Evolutionary conservation across 2,329 filamentous ascomycete genomes (phyloP), one percentile per base, ranked within the genome.

Genomic region (Fusarium bulbicola): DNA sequence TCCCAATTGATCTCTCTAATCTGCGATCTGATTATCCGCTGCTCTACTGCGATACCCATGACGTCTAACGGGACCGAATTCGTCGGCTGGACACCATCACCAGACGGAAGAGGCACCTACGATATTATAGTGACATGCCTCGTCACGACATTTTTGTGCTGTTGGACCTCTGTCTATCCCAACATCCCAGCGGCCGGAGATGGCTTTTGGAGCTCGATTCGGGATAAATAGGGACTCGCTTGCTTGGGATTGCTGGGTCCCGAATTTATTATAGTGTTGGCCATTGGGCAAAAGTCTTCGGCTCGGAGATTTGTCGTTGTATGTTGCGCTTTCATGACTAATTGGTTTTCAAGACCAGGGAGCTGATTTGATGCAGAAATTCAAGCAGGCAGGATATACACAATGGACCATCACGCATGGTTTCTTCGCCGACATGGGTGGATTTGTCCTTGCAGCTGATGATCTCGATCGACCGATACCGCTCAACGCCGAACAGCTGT

Each of bases 361-460:
- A 18, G 2, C 46, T 64, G 2, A 53, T n/a, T 5, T 10, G 5
- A 1, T 30, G 2, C 18, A 66, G 66, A 70, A 70, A 36, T 70
- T 71, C 14, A 47, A 59, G 10, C 21, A 18, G 5, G 30, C 13
- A 9, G 53, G 66, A 21, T 28, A 37, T 12, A 28, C 16, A 13
- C 16, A 56, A 20, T 73, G 68, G 70, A 68, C 53, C 2, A 54
- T 65, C 7, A 63, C 58, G 1, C 68, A 71, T 40, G 68, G 46
- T 2, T 73, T 73, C 28, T 73, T 73, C 18, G 64, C 64, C 7
- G 64, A 71, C 3, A 71, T 73, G 68, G 70, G 64, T 1, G 68
- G 68, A 14, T 71, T 71, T 34, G 40, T 65, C 2, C 57, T 73
- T 10, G 15, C 9, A 6, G 34, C 50, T 3, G 11, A 37, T 0